Percentiles rank a stretch among this genome's conserved stretches.
phyloP scores from a whole-genome alignment of 306 rosid genomes.

The Prosopis cineraria region DNA sequence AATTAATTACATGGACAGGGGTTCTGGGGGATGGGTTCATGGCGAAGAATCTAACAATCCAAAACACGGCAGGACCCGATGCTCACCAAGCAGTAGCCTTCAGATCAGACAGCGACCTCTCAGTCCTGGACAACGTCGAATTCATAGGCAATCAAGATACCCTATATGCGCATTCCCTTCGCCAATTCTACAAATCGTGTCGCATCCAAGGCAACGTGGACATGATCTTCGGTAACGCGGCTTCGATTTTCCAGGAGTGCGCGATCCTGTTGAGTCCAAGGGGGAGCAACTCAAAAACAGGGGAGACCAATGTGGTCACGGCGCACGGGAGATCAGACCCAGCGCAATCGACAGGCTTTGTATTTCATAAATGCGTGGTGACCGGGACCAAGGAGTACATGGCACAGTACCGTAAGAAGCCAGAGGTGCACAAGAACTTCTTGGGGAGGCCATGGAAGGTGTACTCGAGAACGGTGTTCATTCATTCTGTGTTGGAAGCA shows the following conservation, averaged over 20 bases:
- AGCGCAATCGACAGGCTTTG: constrained; percentile 74
- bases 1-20: constrained; percentile 43
- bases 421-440: constrained; percentile 70
- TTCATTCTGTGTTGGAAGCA: constrained; percentile 51
- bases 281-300: constrained; percentile 59
- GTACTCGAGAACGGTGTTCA: constrained; percentile 71
- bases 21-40: constrained; percentile 92
- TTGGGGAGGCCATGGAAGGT: constrained; percentile 98
- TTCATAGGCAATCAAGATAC: constrained; percentile 90
- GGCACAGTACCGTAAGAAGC: constrained; percentile 61
- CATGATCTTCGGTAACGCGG: constrained; percentile 87
- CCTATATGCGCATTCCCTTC: constrained; percentile 78
- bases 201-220: constrained; percentile 78
- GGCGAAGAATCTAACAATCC: constrained; percentile 74
- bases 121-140: constrained; percentile 66
- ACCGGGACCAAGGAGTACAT: constrained; percentile 81
- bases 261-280: constrained; percentile 57
- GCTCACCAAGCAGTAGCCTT: constrained; percentile 95
- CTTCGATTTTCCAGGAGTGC: constrained; percentile 73
- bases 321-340: constrained; percentile 93
- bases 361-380: constrained; percentile 66
- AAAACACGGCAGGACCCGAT: constrained; percentile 88
- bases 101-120: constrained; percentile 78
- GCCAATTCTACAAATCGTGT: constrained; percentile 85
- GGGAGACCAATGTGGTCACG: constrained; percentile 67